Conservation (phyloP, 2,329 filamentous ascomycete species). For the Phaeosphaeriaceae sp. region DNA sequence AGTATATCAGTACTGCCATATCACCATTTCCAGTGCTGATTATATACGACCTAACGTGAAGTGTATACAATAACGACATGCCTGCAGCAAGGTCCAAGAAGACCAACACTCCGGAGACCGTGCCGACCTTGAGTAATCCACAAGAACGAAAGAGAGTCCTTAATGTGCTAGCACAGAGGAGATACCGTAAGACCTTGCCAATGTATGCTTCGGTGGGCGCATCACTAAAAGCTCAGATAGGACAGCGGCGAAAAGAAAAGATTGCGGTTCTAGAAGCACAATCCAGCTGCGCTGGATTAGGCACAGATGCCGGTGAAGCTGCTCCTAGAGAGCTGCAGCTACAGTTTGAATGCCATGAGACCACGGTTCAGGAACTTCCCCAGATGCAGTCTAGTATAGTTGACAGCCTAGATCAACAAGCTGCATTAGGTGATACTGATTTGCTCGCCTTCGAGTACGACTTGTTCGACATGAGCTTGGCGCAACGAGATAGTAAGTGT, state of each 20-base stretch:
- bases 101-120: slow-evolving; percentile 22
- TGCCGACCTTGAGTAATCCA: slow-evolving; percentile 34
- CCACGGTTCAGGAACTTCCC: too few species aligned
- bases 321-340: too few species aligned
- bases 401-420: too few species aligned
- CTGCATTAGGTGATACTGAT: too few species aligned
- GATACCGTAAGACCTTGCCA: slow-evolving; percentile 31
- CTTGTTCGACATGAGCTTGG: slow-evolving; percentile 20
- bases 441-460: slow-evolving; percentile 18
- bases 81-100: slow-evolving; percentile 27
- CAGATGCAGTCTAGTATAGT: too few species aligned
- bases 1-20: slow-evolving; percentile 8
- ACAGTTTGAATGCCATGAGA: too few species aligned
- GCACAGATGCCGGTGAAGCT: too few species aligned
- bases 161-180: slow-evolving; percentile 39
- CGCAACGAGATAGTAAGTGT: slow-evolving; percentile 13
- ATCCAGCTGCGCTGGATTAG: slow-evolving; percentile 7
- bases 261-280: slow-evolving; percentile 34
- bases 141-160: slow-evolving; percentile 37
- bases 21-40: neutral
- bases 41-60: slow-evolving; percentile 12
- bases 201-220: neutral
- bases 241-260: slow-evolving; percentile 34
- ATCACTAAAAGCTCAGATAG: slow-evolving; percentile 12
- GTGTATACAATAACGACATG: slow-evolving; percentile 26